Conservation (phyloP, 129 eudicot species). For the Flaveria sonorensis region DNA sequence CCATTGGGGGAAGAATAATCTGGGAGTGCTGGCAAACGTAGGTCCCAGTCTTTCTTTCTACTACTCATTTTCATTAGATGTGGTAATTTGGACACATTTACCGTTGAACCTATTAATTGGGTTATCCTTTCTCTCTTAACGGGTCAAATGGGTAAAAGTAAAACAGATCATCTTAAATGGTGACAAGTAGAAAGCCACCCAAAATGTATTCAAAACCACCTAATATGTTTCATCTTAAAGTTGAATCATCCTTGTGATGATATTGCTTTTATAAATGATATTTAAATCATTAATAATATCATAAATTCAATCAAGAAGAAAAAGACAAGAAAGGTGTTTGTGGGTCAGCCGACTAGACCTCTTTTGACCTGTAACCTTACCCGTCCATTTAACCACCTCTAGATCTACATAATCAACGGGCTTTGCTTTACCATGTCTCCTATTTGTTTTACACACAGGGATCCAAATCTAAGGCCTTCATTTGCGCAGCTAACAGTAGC, state of each 20-base stretch:
- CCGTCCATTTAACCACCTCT: neutral
- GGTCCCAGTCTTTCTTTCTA: conserved; percentile 18
- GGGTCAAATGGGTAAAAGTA: neutral
- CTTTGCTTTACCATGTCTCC: neutral
- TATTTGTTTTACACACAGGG: conserved; percentile 42
- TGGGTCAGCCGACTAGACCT: neutral
- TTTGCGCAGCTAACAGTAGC: conserved; percentile 87
- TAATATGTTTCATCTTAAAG: neutral
- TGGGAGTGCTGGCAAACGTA: conserved; percentile 99
- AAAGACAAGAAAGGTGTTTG: neutral
- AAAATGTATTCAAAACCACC: neutral
- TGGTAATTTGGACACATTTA: neutral
- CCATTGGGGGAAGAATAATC: conserved; percentile 85
- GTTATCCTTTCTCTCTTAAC: neutral
- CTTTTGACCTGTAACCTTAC: neutral
- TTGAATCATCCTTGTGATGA: neutral
- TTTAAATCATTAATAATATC: neutral
- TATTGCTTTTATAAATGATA: neutral
- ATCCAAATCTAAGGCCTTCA: conserved; percentile 92
- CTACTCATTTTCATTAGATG: too few relatives aligned
- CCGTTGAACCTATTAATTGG: neutral
- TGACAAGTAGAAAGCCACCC: too few relatives aligned
- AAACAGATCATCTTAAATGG: neutral
- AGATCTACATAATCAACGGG: neutral
- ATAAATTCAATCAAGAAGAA: too few relatives aligned